Base-by-base conservation (phyloP, 2,329 filamentous ascomycete genomes). In the Sphaerulina vaccinii region DNA sequence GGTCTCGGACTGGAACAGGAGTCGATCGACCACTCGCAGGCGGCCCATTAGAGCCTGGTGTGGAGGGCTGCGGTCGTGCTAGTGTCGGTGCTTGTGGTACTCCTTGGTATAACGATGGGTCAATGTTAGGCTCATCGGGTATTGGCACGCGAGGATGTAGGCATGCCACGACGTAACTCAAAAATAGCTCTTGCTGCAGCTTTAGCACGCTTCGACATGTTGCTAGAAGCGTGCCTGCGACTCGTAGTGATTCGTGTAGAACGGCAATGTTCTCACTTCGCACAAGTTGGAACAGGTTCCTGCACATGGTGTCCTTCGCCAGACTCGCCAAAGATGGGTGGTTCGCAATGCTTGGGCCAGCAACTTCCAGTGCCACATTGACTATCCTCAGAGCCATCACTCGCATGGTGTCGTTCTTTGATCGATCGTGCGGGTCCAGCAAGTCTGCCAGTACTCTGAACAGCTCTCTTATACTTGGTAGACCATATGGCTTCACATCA, bases 301-400 rank as follows among this genome's bases (percentile, higher is more conserved):
- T 87, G 68, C 95, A 99, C 19, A 99, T 77, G 19, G 90, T 89
- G 69, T 99, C 92, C 69, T 96, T 90, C 0, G 93, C 93, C 50
- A 99, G 81, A 3, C 81, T 83, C 9, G 92, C 91, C 45, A 99
- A 75, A 52, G 87, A 89, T 5, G 92, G 91, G 68, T 99, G 93
- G 57, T 88, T 87, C 42, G 91, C 89, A 66, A 99, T 96, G 6
- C 91, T 95, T 3, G 93, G 92, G 0, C 93, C 93, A 1, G 93
- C 90, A 52, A 99, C 92, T 71, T 99, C 93, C 18, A 99, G 80
- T 1, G 93, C 93, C 38, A 99, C 93, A 69, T 99, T 93, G 49
- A 99, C 93, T 58, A 99, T 97, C 37, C 93, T 84, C 59, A 99
- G 75, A 15, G 93, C 93, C 91, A 99, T 99, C 35, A 99, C 90